Base-by-base conservation (phyloP, 345 rosid species). In the Brassica cretica region DNA sequence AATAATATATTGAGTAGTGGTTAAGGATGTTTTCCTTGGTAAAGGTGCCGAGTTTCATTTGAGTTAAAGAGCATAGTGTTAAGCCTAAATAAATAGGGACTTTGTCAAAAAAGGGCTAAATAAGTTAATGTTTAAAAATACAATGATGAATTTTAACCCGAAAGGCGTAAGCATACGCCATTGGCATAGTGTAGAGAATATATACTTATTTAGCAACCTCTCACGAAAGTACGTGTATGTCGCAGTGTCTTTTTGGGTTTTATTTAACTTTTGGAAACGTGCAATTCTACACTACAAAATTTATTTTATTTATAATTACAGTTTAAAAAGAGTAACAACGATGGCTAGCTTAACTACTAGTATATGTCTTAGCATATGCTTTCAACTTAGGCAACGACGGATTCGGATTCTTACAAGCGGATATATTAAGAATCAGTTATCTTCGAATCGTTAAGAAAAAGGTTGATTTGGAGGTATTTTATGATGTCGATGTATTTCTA, bases 291-390 rank as follows among this genome's bases (percentile, higher is more conserved):
- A 25, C 29, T 61, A 37, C 27, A 58, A 60, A 11, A 3, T 21
- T 58, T 58, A 21, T 58, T 56, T 0, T 56, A 8, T 21, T 70
- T 63, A 35, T 55, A 29, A 29, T 14, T 67, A 72, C 25, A 65
- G 32, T 41, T 78, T 1, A 41, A 55, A 78, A 74, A 14, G 70
- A 51, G 60, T 63, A 62, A 62, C 46, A 69, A 64, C 59, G 78
- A 79, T 73, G 59, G 69, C 18, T 66, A 78, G 29, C 37, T 39
- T 35, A 68, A 27, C 65, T 55, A 37, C 65, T 39, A 80, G 82
- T 37, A 80, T 80, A 80, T 80, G 79, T 70, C 46, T 62, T 69
- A 74, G 82, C 75, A 80, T 74, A 80, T 80, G 72, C 82, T 74
- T 12, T 68, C 62, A 69, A 69, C 44, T 44, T 64, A 74, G 67